Base-by-base conservation (phyloP, 495 filamentous ascomycete species). In the Cairneyella variabilis region DNA sequence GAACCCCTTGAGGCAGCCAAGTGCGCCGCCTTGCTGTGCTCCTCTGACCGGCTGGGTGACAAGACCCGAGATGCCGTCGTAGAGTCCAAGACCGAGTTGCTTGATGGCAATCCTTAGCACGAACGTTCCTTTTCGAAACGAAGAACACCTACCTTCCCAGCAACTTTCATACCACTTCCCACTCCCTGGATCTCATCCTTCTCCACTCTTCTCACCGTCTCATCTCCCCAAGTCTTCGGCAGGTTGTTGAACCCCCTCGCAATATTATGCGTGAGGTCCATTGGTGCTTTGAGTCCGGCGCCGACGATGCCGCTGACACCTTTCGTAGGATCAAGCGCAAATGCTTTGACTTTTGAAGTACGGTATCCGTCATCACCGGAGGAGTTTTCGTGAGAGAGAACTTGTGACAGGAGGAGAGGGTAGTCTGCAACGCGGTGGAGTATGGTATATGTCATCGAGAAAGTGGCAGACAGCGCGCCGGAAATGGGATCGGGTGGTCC, bases 241-340 rank as follows among this genome's bases (percentile, higher is more conserved):
- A 81, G 79, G 58, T 93, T 95, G 64, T 92, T 85, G 56, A 95
- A 93, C 4, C 90, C 90, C 64, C 83, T 88, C 0, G 89, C 26
- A 6, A 58, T 21, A 21, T 54, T 54, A 14, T 34, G 26, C 7
- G 56, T 58, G 37, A 58, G 30, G 23, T 49, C 56, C 56, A 58
- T 58, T 11, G 56, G 56, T 1, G 56, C 56, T 26, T 36, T 54
- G 3, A 58, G 20, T 32, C 37, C 51, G 12, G 56, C 43, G 6
- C 56, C 56, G 2, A 53, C 28, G 18, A 58, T 58, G 0, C 50
- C 30, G 34, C 44, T 48, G 1, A 54, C 21, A 20, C 56, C 56
- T 25, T 58, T 58, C 3, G 27, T 20, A 16, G 50, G 45, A 38
- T 58, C 56, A 10, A 45, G 16, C 3, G 51, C 44, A 18, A 58